Evolutionary conservation across 257 asterid species (phyloP), one percentile per base, ranked within the genome.

Genomic region (Lycium ferocissimum): DNA sequence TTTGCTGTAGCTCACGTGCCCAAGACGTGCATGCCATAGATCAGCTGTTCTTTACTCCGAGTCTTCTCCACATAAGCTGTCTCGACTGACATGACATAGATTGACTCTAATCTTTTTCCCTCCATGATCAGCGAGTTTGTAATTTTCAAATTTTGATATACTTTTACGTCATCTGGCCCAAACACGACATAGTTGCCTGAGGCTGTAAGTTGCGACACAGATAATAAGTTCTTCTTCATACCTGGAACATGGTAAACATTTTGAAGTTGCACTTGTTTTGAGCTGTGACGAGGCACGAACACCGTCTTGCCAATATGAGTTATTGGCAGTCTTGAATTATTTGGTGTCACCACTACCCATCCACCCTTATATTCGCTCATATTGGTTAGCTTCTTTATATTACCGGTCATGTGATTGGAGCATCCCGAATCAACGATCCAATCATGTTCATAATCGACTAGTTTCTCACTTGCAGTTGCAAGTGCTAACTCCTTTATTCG

Each of bases 351-450:
- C 13, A 76, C 61, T 40, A 76, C 82, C 2, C 61, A 8, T 14
- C 58, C 62, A 5, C 61, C 58, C 6, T 15, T 38, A 20, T 73
- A 76, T 45, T 76, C 58, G 11, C 4, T 49, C 62, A 20, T 14
- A 6, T 18, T 45, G 9, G 15, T n/a, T 5, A 76, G 51, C 35
- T 47, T 45, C 6, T 47, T 20, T 38, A 15, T 62, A 49, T 76
- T 62, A 18, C 13, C 61, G 0, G 40, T n/a, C 82, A 47, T 76
- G 37, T 49, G 82, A 76, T 76, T 76, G 82, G 61, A 76, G 37
- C 17, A 76, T 43, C 38, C 72, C 3, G 72, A 65, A 22, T 22
- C 38, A 65, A 22, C 72, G 5, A 65, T 65, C 43, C 72, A 65
- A 76, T 47, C 82, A 76, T 76, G 45, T 51, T 76, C 17, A 11